phyloP scores from a whole-genome alignment of 2,329 filamentous ascomycete species.

The Fusarium humuli region DNA sequence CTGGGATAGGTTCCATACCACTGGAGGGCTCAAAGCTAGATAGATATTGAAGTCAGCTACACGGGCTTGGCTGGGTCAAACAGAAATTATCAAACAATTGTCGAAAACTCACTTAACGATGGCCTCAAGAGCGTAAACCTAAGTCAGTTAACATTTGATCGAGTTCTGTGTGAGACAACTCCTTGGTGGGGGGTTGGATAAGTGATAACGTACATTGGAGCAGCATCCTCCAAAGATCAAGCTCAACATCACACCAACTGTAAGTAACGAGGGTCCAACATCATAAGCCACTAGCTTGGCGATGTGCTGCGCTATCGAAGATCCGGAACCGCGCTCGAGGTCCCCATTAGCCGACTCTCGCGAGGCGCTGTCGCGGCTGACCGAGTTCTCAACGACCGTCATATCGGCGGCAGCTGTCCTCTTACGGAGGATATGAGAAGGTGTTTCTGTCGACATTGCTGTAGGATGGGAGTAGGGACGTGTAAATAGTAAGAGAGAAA shows the following conservation, averaged over 20 bases:
- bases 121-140: slow-evolving; percentile 96
- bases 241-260: slow-evolving; percentile 75
- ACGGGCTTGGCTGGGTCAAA: neutral
- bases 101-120: slow-evolving; percentile 81
- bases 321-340: slow-evolving; percentile 29
- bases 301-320: slow-evolving; percentile 39
- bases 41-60: slow-evolving; percentile 27
- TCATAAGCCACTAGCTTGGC: slow-evolving; percentile 40
- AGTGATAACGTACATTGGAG: slow-evolving; percentile 76
- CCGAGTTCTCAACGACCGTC: slow-evolving; percentile 28
- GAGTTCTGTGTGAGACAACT: slow-evolving; percentile 16
- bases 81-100: neutral
- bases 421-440: slow-evolving; percentile 39
- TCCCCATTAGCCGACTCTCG: slow-evolving; percentile 18
- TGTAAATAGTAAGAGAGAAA: slow-evolving; percentile 25
- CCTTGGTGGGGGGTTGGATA: neutral
- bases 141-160: slow-evolving; percentile 39
- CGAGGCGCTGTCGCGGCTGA: slow-evolving; percentile 19
- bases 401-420: slow-evolving; percentile 41
- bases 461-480: slow-evolving; percentile 16
- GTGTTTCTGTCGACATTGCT: slow-evolving; percentile 24
- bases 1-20: slow-evolving; percentile 62
- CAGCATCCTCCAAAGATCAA: slow-evolving; percentile 97
- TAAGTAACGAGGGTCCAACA: slow-evolving; percentile 58
- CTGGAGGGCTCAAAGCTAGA: slow-evolving; percentile 82